These are phyloP conservation scores for Austroboletus novae-zelandiae DNA, from an alignment of 1,284 basidiomycete genomes.

Conservation along the genomic window DNA sequence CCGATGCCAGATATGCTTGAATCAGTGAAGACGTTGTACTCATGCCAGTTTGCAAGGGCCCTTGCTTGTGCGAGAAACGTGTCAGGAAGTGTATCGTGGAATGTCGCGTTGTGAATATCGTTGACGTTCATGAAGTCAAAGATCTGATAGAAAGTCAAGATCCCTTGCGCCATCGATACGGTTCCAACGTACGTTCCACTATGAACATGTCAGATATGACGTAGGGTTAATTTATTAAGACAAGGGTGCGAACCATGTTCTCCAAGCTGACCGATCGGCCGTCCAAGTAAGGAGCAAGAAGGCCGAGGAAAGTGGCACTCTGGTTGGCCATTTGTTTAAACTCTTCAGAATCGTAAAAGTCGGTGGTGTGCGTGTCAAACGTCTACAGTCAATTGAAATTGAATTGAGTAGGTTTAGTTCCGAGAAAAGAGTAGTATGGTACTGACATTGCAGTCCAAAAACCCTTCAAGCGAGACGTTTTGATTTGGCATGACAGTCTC, in stretches of 20 bases:
- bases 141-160: conserved; percentile 40
- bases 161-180: neutral
- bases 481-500: conserved; percentile 63
- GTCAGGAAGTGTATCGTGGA: conserved; percentile 49
- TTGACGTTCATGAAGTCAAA: conserved; percentile 77
- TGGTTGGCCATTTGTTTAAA: conserved; percentile 53
- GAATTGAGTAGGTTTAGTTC: no score
- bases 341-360: conserved; percentile 49
- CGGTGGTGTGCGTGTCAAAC: conserved; percentile 48
- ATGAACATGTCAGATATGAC: conserved; percentile 7
- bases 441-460: conserved; percentile 57
- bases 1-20: conserved; percentile 56
- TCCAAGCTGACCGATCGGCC: conserved; percentile 54
- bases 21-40: conserved; percentile 69
- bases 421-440: neutral
- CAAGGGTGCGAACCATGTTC: conserved; percentile 54
- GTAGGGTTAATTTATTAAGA: neutral
- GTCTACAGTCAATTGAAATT: conserved; percentile 35
- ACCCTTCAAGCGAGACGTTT: conserved; percentile 63
- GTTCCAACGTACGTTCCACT: conserved; percentile 59
- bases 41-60: conserved; percentile 72
- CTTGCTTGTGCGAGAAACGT: conserved; percentile 59
- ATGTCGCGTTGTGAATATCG: conserved; percentile 65
- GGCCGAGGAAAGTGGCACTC: conserved; percentile 53
- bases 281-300: conserved; percentile 55